Evolutionary conservation across 2,329 filamentous ascomycete genomes (phyloP).

Genomic region (Neopestalotiopsis rosae): DNA sequence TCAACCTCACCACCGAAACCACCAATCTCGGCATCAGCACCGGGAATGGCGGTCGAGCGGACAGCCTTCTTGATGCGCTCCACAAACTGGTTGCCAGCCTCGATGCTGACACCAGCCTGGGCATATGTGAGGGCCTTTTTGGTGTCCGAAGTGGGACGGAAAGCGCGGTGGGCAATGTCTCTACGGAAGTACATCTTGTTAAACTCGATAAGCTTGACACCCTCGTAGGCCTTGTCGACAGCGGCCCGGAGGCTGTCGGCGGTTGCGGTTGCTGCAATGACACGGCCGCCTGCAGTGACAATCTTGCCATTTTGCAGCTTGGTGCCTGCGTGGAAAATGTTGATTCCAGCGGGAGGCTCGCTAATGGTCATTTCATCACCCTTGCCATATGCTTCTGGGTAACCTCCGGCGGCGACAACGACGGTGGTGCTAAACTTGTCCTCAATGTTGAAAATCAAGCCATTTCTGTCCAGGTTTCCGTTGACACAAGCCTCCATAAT

Average conservation of each 20-base stretch:
- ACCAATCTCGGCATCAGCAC: conserved; percentile 91
- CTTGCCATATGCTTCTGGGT: conserved; percentile 86
- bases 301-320: conserved; percentile 67
- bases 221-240: conserved; percentile 85
- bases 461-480: conserved; percentile 69
- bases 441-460: conserved; percentile 68
- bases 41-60: conserved; percentile 81
- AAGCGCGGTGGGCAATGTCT: conserved; percentile 85
- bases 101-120: conserved; percentile 90
- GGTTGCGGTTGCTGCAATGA: conserved; percentile 89
- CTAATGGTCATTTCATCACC: conserved; percentile 66
- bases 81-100: conserved; percentile 91
- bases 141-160: conserved; percentile 49
- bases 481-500: conserved; percentile 86
- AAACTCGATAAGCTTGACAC: conserved; percentile 80
- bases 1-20: conserved; percentile 93
- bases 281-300: conserved; percentile 82
- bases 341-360: conserved; percentile 54
- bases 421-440: conserved; percentile 83
- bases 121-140: conserved; percentile 81
- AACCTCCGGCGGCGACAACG: conserved; percentile 90
- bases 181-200: conserved; percentile 90
- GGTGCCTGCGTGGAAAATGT: conserved; percentile 95
- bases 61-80: conserved; percentile 90
- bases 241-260: conserved; percentile 78